Conservation (phyloP, 352 stramenopile genomes). For the Globisporangium paddicum region DNA sequence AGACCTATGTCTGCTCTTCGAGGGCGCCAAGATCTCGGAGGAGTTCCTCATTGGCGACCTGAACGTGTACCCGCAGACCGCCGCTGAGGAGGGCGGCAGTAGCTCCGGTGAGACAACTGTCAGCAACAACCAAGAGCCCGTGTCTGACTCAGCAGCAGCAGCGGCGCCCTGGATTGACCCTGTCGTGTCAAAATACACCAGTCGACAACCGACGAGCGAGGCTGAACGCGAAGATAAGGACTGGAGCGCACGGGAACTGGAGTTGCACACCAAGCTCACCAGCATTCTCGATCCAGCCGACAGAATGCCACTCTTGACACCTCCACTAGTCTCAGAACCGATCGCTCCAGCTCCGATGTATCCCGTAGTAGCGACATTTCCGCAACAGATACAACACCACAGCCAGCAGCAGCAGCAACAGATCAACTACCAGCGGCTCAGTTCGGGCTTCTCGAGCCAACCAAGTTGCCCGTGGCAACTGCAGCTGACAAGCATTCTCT, state of each 20-base stretch:
- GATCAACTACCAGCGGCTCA: background rate
- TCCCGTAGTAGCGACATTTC: background rate
- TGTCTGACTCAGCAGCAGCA: too few species aligned
- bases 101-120: background rate
- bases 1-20: conserved; percentile 34
- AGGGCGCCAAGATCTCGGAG: conserved; percentile 38
- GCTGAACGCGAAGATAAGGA: too few species aligned
- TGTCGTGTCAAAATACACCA: conserved; percentile 6
- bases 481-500: conserved; percentile 9
- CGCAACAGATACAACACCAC: background rate
- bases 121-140: too few species aligned
- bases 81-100: background rate
- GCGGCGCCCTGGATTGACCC: background rate
- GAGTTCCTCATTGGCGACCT: conserved; percentile 48
- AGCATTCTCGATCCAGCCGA: conserved; percentile 10
- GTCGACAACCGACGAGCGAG: background rate
- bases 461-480: conserved; percentile 11
- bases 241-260: background rate
- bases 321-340: background rate
- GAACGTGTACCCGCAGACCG: conserved; percentile 19
- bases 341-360: background rate
- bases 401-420: background rate
- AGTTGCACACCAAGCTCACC: conserved; percentile 7
- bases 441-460: background rate
- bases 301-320: background rate